Percentiles rank a stretch among this genome's conserved stretches.
Conservation (phyloP, 148 eudicot species). For the Cornus suecica region DNA sequence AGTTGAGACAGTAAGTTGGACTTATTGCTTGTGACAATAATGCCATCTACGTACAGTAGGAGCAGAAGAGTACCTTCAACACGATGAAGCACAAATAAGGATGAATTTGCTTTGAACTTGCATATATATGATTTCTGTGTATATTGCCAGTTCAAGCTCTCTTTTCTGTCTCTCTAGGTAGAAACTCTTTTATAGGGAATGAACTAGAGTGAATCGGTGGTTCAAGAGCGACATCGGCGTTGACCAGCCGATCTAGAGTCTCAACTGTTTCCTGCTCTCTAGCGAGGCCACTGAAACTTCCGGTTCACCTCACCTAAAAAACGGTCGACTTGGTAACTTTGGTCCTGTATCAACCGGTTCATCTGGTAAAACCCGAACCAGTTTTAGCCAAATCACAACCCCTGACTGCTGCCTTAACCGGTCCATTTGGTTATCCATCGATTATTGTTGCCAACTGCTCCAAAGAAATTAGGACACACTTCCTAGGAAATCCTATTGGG, state of each 20-base stretch:
- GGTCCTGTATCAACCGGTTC: constrained; percentile 22
- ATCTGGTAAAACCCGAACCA: constrained; percentile 26
- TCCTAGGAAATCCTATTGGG: background rate
- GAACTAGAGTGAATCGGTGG: constrained; percentile 8
- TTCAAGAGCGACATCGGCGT: constrained; percentile 2
- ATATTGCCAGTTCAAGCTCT: background rate
- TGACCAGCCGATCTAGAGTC: constrained; percentile 16
- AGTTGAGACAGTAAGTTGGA: too few relatives aligned
- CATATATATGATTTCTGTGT: background rate
- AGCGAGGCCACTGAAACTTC: constrained; percentile 22
- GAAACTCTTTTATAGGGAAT: background rate
- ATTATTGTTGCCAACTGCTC: constrained; percentile 10
- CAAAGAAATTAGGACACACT: background rate
- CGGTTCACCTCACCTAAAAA: constrained; percentile 21
- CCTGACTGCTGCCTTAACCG: constrained; percentile 39
- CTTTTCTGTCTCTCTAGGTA: background rate
- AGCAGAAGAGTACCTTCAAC: too few relatives aligned
- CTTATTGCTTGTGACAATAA: too few relatives aligned
- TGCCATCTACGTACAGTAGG: too few relatives aligned
- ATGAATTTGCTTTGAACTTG: too few relatives aligned
- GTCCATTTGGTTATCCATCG: constrained; percentile 54
- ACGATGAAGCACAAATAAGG: too few relatives aligned
- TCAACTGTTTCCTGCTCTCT: constrained; percentile 10
- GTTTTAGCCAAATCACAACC: constrained; percentile 9
- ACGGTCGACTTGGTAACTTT: constrained; percentile 31